A percentile compares a stretch with the other conserved stretches of the same genome.
Conservation (phyloP, 192 early-diverging fungal species). For the Coemansia sp. region DNA sequence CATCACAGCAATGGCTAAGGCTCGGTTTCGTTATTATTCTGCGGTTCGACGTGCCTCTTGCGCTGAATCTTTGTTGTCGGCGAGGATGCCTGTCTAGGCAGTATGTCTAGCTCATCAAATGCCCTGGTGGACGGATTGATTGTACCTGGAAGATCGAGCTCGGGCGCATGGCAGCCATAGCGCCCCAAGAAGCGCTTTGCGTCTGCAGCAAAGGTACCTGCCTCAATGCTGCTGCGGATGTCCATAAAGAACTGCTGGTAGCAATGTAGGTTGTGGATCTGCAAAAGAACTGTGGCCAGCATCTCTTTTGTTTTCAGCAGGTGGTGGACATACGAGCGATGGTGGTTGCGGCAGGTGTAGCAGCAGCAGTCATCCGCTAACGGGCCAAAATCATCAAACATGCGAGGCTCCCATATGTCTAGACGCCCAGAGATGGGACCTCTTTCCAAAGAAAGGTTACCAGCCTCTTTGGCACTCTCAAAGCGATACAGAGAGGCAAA, state of each 20-base stretch:
- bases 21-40: background rate
- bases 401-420: slow-evolving; percentile 62
- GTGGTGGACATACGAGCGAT: slow-evolving; percentile 76
- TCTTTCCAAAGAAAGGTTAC: background rate
- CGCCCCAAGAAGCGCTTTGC: slow-evolving; percentile 28
- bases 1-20: background rate
- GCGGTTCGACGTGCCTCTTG: slow-evolving; percentile 34
- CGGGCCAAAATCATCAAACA: slow-evolving; percentile 64
- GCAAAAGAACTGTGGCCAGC: slow-evolving; percentile 74
- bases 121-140: background rate
- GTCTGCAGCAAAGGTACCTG: slow-evolving; percentile 29
- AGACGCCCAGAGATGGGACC: slow-evolving; percentile 11
- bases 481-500: slow-evolving; percentile 62
- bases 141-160: background rate
- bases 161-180: slow-evolving; percentile 16
- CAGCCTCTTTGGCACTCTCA: background rate
- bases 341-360: slow-evolving; percentile 67
- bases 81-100: slow-evolving; percentile 33
- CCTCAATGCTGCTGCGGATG: slow-evolving; percentile 40
- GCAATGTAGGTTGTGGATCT: slow-evolving; percentile 59
- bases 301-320: slow-evolving; percentile 75
- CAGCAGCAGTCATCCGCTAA: slow-evolving; percentile 67
- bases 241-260: slow-evolving; percentile 48
- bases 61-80: slow-evolving; percentile 55
- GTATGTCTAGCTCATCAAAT: slow-evolving; percentile 41